Evolutionary conservation across 2,329 filamentous ascomycete genomes (phyloP), one percentile per base, ranked within the genome.

Genomic region (Phoma sp.): DNA sequence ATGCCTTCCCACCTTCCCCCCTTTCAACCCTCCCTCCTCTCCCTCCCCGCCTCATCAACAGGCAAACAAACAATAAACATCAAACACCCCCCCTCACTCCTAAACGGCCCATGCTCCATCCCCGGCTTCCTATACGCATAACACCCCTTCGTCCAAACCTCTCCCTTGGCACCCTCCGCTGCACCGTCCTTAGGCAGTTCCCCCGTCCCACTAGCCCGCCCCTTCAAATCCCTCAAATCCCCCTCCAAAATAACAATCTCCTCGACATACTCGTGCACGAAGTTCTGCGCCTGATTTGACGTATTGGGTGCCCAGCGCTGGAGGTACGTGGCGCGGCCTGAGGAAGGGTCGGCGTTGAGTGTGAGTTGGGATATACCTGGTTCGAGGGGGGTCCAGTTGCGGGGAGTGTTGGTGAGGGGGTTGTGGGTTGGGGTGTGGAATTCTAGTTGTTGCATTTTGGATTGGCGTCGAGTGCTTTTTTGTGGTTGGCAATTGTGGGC

Each of bases 21-120:
- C 5, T 30, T 3, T n/a, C 2, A 10, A 10, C 38, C 15, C 12
- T 42, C 25, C 26, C 15, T 30, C 15, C 7, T 21, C 38, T 30
- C 38, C 4, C n/a, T 15, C 1, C 12, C 17, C 10, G 7, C 26
- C 10, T 4, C 15, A n/a, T 29, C 15, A 5, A 12, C 10, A 17
- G 37, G 37, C 23, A 40, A 42, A 21, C 38, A 42, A 21, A 21
- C 37, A 40, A 40, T 28, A 12, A 40, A 40, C 37, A 40, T 29
- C 23, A 28, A 40, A 12, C 23, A 40, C 1, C 37, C 37, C 12
- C 25, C 26, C 17, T 30, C 38, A 21, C 38, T 40, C 10, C 15
- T 11, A 14, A 29, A 29, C 10, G 15, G 38, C 3, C 25, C 38
- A 20, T 29, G 38, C 10, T 29, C 10, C 25, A 40, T 29, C 15